A percentile compares a stretch with the other conserved stretches of the same genome.
phyloP scores from a whole-genome alignment of 805 yeast genomes.

The Suhomyces sp. region DNA sequence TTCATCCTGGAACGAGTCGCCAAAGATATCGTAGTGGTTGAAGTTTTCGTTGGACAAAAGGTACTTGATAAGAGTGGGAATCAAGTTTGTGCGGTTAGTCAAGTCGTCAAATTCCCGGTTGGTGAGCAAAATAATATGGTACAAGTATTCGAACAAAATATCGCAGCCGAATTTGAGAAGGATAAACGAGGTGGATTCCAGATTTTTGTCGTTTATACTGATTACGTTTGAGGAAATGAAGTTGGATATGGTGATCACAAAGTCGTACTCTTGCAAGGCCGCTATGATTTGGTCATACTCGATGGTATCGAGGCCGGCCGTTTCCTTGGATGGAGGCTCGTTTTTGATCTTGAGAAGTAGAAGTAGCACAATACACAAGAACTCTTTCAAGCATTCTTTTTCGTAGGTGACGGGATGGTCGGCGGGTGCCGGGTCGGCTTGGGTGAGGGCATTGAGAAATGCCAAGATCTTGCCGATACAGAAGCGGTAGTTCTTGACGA shows the following conservation, averaged over 20 bases:
- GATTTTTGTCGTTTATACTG: slow-evolving; percentile 13
- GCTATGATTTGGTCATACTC: slow-evolving; percentile 16
- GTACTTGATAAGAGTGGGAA: slow-evolving; percentile 27
- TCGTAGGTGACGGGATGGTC: slow-evolving; percentile 12
- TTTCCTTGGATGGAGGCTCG: slow-evolving; percentile 8
- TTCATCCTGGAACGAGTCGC: slow-evolving; percentile 48
- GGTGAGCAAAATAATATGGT: slow-evolving; percentile 30
- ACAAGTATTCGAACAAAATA: slow-evolving; percentile 40
- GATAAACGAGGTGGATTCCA: slow-evolving; percentile 22
- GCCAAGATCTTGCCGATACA: slow-evolving; percentile 40
- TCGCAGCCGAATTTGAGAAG: slow-evolving; percentile 39
- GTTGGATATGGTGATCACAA: slow-evolving; percentile 38
- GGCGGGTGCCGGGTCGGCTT: slow-evolving; percentile 8
- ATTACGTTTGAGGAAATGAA: slow-evolving; percentile 29
- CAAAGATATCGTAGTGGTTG: slow-evolving; percentile 31
- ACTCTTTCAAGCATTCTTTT: slow-evolving; percentile 28
- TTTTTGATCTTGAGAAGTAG: slow-evolving; percentile 33
- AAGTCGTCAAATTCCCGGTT: slow-evolving; percentile 33
- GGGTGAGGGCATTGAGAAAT: slow-evolving; percentile 27
- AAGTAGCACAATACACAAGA: slow-evolving; percentile 32
- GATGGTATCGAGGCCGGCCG: slow-evolving; percentile 14
- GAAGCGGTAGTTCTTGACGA: slow-evolving; percentile 32
- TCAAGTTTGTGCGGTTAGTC: slow-evolving; percentile 24
- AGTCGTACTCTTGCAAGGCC: slow-evolving; percentile 59
- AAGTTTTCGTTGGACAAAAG: slow-evolving; percentile 33